Evolutionary conservation across 495 filamentous ascomycete species (phyloP).

Genomic region (Cudoniella acicularis): DNA sequence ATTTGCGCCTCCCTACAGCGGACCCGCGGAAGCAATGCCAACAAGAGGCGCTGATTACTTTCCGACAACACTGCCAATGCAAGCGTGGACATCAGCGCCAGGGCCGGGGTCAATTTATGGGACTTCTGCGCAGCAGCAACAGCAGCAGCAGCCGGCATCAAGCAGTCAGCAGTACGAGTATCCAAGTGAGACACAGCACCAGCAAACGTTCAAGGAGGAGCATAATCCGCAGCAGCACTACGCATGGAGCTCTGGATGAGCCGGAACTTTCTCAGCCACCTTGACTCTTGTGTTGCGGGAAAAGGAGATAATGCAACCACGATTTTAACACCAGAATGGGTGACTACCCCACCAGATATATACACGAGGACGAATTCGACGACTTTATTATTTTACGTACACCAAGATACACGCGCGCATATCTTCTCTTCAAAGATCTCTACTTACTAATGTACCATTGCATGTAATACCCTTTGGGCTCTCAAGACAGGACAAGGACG

Average conservation of each 20-base stretch:
- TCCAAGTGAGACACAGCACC: slow-evolving; percentile 8
- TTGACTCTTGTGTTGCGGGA: no score
- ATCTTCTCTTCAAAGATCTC: neutral
- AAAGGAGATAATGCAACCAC: neutral
- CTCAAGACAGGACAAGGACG: neutral
- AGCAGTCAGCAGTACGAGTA: slow-evolving; percentile 18
- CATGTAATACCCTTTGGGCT: neutral
- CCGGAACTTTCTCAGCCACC: neutral
- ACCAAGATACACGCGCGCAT: neutral
- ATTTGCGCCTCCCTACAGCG: slow-evolving; percentile 10
- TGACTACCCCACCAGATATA: neutral
- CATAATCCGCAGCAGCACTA: slow-evolving; percentile 10
- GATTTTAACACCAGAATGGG: neutral
- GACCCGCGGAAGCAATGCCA: neutral
- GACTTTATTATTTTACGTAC: neutral
- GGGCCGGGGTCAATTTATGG: slow-evolving; percentile 4
- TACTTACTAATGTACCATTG: neutral
- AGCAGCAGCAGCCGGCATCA: neutral
- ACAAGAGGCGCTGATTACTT: slow-evolving; percentile 14
- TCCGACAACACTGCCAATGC: slow-evolving; percentile 7
- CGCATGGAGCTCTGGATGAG: slow-evolving; percentile 13
- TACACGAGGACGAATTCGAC: neutral
- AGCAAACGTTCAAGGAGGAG: slow-evolving; percentile 9
- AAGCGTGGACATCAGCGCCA: slow-evolving; percentile 17
- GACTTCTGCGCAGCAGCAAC: neutral